Conservation (phyloP, 2,329 filamentous ascomycete species). For the Verticillium nonalfalfae region DNA sequence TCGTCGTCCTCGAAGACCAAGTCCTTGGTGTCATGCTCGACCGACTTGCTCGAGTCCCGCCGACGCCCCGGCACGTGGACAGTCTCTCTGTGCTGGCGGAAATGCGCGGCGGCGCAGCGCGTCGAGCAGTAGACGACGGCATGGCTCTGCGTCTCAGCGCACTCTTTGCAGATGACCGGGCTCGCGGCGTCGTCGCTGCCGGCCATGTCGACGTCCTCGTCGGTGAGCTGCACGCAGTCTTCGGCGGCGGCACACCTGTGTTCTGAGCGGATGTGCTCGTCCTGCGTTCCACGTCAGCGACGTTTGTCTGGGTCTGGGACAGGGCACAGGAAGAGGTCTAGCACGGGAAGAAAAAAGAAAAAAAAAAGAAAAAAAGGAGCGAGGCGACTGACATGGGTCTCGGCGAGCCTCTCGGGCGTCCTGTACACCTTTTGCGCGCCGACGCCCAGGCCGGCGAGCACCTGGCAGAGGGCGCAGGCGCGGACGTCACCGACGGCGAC, state of each 20-base stretch:
- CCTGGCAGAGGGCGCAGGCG: slow-evolving; percentile 38
- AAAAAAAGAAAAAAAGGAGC: too few species aligned
- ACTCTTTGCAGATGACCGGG: slow-evolving; percentile 34
- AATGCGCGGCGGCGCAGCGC: slow-evolving; percentile 32
- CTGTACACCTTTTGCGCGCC: slow-evolving; percentile 35
- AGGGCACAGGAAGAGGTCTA: too few species aligned
- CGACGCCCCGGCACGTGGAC: slow-evolving; percentile 21
- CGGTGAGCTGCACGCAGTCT: slow-evolving; percentile 29
- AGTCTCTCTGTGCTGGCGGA: slow-evolving; percentile 29
- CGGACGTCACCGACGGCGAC: slow-evolving; percentile 28
- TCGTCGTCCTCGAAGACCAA: slow-evolving; percentile 11
- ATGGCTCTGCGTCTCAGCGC: slow-evolving; percentile 26
- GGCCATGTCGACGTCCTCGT: slow-evolving; percentile 32
- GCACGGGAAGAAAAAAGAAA: too few species aligned
- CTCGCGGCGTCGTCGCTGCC: slow-evolving; percentile 17
- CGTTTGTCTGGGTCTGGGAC: not conserved
- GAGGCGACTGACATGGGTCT: slow-evolving; percentile 15
- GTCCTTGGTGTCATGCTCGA: slow-evolving; percentile 15
- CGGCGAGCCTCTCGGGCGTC: slow-evolving; percentile 30
- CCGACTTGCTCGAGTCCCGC: slow-evolving; percentile 12
- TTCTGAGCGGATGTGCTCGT: slow-evolving; percentile 26
- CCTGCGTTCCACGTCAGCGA: slow-evolving; percentile 17
- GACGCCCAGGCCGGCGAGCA: slow-evolving; percentile 30
- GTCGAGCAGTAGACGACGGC: slow-evolving; percentile 34
- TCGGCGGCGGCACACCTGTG: slow-evolving; percentile 35